Percentiles rank a stretch among this genome's conserved stretches.
phyloP scores from a whole-genome alignment of 495 filamentous ascomycete genomes.

The Penicillium herquei region DNA sequence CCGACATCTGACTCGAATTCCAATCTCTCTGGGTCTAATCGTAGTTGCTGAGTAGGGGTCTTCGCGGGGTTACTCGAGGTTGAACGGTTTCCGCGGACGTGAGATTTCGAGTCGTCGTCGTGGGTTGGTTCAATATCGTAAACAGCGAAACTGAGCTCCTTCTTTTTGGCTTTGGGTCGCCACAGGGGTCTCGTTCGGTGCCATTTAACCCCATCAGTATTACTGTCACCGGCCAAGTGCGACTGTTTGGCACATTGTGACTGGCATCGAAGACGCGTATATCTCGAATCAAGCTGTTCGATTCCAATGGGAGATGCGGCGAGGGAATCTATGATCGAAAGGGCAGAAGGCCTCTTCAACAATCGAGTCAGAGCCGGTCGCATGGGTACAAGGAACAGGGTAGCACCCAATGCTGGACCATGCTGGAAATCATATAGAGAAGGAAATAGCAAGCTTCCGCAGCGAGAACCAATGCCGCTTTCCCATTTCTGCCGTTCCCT shows the following conservation, averaged over 20 bases:
- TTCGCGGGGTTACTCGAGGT: not conserved
- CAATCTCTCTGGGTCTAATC: conserved; percentile 32
- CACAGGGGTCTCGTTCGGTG: not conserved
- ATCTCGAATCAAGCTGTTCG: conserved; percentile 31
- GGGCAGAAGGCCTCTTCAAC: conserved; percentile 50
- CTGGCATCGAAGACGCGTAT: conserved; percentile 31
- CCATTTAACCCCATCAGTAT: not conserved
- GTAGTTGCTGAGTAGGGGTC: conserved; percentile 10
- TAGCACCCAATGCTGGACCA: conserved; percentile 10
- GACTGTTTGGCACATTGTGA: not conserved
- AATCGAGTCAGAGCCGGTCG: conserved; percentile 55
- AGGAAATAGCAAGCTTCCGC: not conserved
- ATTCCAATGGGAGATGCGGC: conserved; percentile 38
- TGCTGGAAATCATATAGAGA: conserved; percentile 4
- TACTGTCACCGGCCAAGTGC: not conserved
- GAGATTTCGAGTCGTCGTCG: not conserved
- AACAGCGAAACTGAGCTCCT: conserved; percentile 28
- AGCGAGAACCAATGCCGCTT: conserved; percentile 17
- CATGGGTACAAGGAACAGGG: conserved; percentile 34
- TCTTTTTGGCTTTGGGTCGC: conserved; percentile 6
- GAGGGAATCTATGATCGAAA: conserved; percentile 47
- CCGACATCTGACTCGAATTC: conserved; percentile 56
- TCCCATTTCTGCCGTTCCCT: conserved; percentile 13
- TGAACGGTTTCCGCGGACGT: not conserved
- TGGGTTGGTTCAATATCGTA: conserved; percentile 26